Percentiles rank a stretch among this genome's conserved stretches.
Conservation (phyloP, 2,329 filamentous ascomycete species). For the Endothia cerciana region DNA sequence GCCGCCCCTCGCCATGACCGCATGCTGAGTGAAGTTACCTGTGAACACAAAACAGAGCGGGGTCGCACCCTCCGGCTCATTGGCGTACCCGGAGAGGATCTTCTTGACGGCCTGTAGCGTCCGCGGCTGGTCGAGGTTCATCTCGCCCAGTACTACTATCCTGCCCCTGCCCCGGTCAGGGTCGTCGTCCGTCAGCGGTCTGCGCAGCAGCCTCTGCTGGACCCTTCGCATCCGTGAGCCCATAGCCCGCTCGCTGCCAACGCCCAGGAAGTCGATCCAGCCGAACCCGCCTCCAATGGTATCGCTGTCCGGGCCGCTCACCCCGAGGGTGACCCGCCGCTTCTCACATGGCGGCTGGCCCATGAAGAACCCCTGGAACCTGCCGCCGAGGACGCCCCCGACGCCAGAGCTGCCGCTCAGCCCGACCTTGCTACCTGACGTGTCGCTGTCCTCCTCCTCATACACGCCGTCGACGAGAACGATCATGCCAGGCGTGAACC, state of each 20-base stretch:
- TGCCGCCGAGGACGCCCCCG: slow-evolving; percentile 88
- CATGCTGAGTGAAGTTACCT: slow-evolving; percentile 77
- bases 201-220: slow-evolving; percentile 68
- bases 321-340: slow-evolving; percentile 76
- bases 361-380: slow-evolving; percentile 87
- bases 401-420: slow-evolving; percentile 80
- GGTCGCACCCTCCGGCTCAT: slow-evolving; percentile 63
- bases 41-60: slow-evolving; percentile 82
- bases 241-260: slow-evolving; percentile 84
- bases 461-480: slow-evolving; percentile 95
- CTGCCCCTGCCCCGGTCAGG: slow-evolving; percentile 49
- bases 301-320: slow-evolving; percentile 62
- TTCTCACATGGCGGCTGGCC: slow-evolving; percentile 91
- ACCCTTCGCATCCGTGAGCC: slow-evolving; percentile 83
- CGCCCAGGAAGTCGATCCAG: slow-evolving; percentile 94
- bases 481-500: slow-evolving; percentile 96
- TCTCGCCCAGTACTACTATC: slow-evolving; percentile 79
- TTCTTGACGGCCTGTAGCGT: slow-evolving; percentile 80
- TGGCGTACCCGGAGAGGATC: slow-evolving; percentile 74
- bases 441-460: slow-evolving; percentile 81
- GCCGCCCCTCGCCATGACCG: slow-evolving; percentile 68
- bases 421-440: slow-evolving; percentile 56
- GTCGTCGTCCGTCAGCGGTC: slow-evolving; percentile 39
- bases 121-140: slow-evolving; percentile 84
- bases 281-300: slow-evolving; percentile 83